A percentile compares a stretch with the other conserved stretches of the same genome.
phyloP scores from a whole-genome alignment of 176 grass and related monocot genomes.

The Aegilops umbellulata region DNA sequence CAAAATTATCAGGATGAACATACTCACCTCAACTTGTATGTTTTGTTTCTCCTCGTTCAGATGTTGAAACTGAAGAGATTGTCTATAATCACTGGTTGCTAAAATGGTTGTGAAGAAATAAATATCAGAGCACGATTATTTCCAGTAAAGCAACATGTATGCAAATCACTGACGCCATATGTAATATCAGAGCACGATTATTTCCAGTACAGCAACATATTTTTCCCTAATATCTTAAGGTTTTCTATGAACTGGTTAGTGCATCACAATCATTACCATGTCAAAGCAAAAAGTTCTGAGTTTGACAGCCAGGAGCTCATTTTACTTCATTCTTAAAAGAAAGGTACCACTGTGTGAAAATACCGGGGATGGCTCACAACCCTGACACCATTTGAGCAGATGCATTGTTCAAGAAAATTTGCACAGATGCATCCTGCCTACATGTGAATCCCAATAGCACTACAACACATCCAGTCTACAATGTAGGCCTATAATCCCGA shows the following conservation, averaged over 20 bases:
- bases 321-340: background rate
- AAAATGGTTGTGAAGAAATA: slow-evolving; percentile 28
- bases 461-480: background rate
- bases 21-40: slow-evolving; percentile 60
- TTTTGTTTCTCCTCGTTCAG: slow-evolving; percentile 68
- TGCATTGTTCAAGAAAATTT: background rate
- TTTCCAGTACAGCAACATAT: no score
- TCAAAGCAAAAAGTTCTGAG: background rate
- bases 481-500: background rate
- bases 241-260: background rate
- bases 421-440: background rate
- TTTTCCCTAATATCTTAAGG: background rate
- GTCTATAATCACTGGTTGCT: slow-evolving; percentile 62
- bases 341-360: background rate
- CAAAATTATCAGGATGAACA: background rate
- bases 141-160: slow-evolving; percentile 6
- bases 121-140: slow-evolving; percentile 1
- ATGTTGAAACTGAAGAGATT: slow-evolving; percentile 76
- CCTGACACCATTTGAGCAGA: background rate
- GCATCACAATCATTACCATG: background rate
- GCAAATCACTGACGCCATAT: background rate
- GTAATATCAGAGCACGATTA: no score
- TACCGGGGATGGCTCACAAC: background rate
- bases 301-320: background rate
- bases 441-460: background rate